Evolutionary conservation across 2,329 filamentous ascomycete species (phyloP), one percentile per base, ranked within the genome.

Genomic region (Fusarium albidum): DNA sequence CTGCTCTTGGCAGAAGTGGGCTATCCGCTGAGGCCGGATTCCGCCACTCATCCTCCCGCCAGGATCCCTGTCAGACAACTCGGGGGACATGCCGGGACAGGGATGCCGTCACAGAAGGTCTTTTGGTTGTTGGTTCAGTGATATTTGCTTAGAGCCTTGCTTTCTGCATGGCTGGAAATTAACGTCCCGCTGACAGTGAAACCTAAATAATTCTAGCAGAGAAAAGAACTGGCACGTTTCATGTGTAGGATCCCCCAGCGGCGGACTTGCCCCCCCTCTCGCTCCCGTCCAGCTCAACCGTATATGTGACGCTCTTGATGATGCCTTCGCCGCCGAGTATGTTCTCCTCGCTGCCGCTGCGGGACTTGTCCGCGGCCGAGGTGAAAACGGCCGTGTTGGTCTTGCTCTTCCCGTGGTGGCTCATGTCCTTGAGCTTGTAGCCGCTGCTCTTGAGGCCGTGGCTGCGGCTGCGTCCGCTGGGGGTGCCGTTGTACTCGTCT

Each of bases 301-400:
- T 75, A 49, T 78, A 78, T 3, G 73, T 74, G 12, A 78, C 68
- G 1, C 74, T 76, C 63, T 78, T 78, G 26, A 76, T 47, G 27
- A 78, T 78, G 21, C 63, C 63, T n/a, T 68, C 65, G n/a, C 66
- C 62, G 9, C 58, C 61, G 6, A 77, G 61, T 5, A 77, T 77
- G 21, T 76, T 71, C 50, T 78, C 75, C 49, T 77, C 71, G 56
- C 73, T 77, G 41, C 60, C 64, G 55, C 55, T 65, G 41, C 45
- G 62, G 8, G 67, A 64, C 21, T 68, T 67, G 32, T 56, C 62
- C 3, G 60, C 57, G 1, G 58, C 62, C 1, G 64, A 67, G 3
- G 57, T 65, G 21, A 73, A 73, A 2, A 57, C 63, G 29, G 68
- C 68, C 34, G 68, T 69, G 50, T n/a, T n/a, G n/a, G n/a, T n/a